Evolutionary conservation across 2,329 filamentous ascomycete species (phyloP).

Genomic region (Colletotrichum limetticola): DNA sequence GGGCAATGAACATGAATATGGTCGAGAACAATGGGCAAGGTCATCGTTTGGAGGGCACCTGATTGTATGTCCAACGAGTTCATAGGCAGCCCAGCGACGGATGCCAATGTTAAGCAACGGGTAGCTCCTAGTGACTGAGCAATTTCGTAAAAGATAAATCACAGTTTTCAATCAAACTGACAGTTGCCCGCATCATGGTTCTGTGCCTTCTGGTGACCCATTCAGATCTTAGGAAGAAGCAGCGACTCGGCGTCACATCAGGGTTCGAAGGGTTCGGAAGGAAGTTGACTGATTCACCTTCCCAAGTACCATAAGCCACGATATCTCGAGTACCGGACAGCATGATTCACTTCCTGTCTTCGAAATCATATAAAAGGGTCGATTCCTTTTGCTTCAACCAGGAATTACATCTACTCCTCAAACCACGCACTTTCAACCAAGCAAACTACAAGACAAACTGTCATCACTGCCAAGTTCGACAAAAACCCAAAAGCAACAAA

Average conservation of each 20-base stretch:
- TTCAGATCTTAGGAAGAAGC: neutral
- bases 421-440: neutral
- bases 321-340: neutral
- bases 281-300: neutral
- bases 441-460: neutral
- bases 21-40: no score
- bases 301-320: neutral
- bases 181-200: no score
- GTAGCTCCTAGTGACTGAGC: no score
- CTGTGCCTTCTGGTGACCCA: no score
- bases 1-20: no score
- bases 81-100: no score
- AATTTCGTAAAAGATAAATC: no score
- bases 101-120: no score
- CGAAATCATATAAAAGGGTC: neutral
- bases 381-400: neutral
- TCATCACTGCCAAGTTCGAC: neutral
- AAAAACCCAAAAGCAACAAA: neutral
- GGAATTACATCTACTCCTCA: neutral
- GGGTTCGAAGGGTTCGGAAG: neutral
- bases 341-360: neutral
- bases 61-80: no score
- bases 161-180: no score
- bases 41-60: no score
- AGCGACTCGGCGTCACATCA: neutral